Evolutionary conservation across 371 early-diverging fungal genomes (phyloP).

Genomic region (Chytridiales sp.): DNA sequence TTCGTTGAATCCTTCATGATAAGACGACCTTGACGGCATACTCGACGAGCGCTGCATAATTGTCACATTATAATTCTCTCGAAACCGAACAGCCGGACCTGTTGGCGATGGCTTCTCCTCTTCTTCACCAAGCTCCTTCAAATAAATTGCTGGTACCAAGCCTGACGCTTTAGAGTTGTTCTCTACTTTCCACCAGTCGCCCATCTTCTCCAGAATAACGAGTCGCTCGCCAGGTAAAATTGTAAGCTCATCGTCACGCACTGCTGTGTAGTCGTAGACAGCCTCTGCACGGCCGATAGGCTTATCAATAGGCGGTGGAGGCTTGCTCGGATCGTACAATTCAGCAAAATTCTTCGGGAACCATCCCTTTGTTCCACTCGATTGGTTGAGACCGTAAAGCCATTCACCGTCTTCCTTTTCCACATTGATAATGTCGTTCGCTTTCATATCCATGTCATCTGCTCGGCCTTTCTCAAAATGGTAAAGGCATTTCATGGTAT

Average conservation of each 20-base stretch:
- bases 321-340: conserved; percentile 11
- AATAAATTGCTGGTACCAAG: conserved; percentile 40
- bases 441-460: conserved; percentile 37
- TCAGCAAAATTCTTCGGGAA: conserved; percentile 44
- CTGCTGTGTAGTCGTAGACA: conserved; percentile 34
- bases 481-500: conserved; percentile 31
- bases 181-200: conserved; percentile 49
- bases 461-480: conserved; percentile 33
- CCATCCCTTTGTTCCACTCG: conserved; percentile 33
- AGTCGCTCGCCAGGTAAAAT: conserved; percentile 28
- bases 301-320: not conserved
- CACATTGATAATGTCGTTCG: conserved; percentile 38
- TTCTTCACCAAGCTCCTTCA: conserved; percentile 22
- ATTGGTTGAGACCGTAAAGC: conserved; percentile 32
- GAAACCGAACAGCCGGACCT: too few species aligned
- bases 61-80: too few species aligned
- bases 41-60: too few species aligned
- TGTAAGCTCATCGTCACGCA: conserved; percentile 40
- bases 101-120: too few species aligned
- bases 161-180: conserved; percentile 28
- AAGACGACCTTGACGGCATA: too few species aligned
- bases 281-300: conserved; percentile 30
- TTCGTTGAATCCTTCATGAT: too few species aligned
- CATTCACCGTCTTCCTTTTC: conserved; percentile 46
- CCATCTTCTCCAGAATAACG: conserved; percentile 30